phyloP scores from a whole-genome alignment of 2,329 filamentous ascomycete species.

The Aspergillus persii region DNA sequence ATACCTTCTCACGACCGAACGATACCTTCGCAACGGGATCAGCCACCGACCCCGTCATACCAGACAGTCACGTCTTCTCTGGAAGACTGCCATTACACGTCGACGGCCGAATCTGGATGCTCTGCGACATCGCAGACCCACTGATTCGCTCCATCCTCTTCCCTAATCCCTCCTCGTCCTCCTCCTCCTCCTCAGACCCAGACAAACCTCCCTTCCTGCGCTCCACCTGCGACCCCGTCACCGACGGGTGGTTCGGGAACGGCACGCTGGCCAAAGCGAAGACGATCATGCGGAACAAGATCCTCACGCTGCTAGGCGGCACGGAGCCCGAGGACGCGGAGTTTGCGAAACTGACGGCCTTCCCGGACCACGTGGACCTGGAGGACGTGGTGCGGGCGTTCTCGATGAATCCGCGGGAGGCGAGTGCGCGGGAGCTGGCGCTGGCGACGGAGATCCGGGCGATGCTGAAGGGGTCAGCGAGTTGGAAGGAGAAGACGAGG shows the following conservation, averaged over 20 bases:
- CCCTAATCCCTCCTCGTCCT: constrained; percentile 58
- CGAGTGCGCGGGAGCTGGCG: constrained; percentile 23
- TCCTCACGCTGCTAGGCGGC: constrained; percentile 60
- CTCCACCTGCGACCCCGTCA: constrained; percentile 56
- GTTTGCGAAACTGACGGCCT: constrained; percentile 34
- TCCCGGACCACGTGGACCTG: constrained; percentile 37
- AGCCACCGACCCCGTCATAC: constrained; percentile 5
- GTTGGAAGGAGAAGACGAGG: constrained; percentile 24
- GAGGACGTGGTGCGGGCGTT: constrained; percentile 23
- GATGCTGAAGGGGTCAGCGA: constrained; percentile 31
- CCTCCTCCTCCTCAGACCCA: constrained; percentile 36
- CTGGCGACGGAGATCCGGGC: constrained; percentile 38
- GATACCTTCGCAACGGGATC: constrained; percentile 9
- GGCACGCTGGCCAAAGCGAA: constrained; percentile 81
- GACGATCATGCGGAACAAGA: constrained; percentile 83
- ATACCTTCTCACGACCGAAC: constrained; percentile 25
- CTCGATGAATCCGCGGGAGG: constrained; percentile 22
- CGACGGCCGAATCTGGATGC: constrained; percentile 90
- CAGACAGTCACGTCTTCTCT: constrained; percentile 70
- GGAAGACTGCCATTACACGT: constrained; percentile 66
- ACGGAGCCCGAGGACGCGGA: constrained; percentile 32
- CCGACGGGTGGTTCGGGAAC: constrained; percentile 80
- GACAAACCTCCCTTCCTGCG: constrained; percentile 51
- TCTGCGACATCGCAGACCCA: constrained; percentile 87
- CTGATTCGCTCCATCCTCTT: constrained; percentile 66